Evolutionary conservation across 306 rosid species (phyloP), one percentile per base, ranked within the genome.

Genomic region (Fragaria vesca): DNA sequence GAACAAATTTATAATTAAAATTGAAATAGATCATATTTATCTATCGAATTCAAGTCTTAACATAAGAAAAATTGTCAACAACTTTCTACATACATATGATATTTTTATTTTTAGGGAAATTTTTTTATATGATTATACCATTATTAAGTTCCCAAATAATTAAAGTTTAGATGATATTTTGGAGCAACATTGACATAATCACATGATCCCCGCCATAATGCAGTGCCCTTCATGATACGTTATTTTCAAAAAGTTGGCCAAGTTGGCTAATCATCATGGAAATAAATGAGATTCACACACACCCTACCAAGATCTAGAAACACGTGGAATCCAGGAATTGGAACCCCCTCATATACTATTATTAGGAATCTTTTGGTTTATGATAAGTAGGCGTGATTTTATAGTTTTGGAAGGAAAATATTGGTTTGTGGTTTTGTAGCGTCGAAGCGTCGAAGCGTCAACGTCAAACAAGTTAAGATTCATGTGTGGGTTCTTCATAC

Each of bases 311-410:
- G 76, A 54, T 73, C 66, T 3, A 13, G 18, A 54, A 24, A 74
- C 78, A 58, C 55, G 71, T 43, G 78, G 71, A 74, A 47, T 12
- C 17, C 51, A 47, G 51, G 51, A 47, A 45, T 7, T 10, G 11
- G 30, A 26, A 42, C 30, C 4, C 54, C 76, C 42, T 40, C 40
- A 57, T n/a, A 62, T 32, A 24, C 26, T 24, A 24, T 24, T 24
- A 24, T 24, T 24, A 24, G 26, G 26, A 24, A 24, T 24, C 18
- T 52, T 51, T n/a, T 34, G 48, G 5, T 18, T 17, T 47, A 7
- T 1, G 28, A 28, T 16, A 47, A 36, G 21, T 30, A 48, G 20
- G 28, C 21, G 61, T 10, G 17, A 12, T 7, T 48, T 28, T 28
- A 12, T 48, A 71, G 50, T 47, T 47, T 28, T 13, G 17, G 2